A percentile compares a stretch with the other conserved stretches of the same genome.
Evolutionary conservation across 2,329 filamentous ascomycete species (phyloP).

Genomic region (Ploettnerulaceae sp.): DNA sequence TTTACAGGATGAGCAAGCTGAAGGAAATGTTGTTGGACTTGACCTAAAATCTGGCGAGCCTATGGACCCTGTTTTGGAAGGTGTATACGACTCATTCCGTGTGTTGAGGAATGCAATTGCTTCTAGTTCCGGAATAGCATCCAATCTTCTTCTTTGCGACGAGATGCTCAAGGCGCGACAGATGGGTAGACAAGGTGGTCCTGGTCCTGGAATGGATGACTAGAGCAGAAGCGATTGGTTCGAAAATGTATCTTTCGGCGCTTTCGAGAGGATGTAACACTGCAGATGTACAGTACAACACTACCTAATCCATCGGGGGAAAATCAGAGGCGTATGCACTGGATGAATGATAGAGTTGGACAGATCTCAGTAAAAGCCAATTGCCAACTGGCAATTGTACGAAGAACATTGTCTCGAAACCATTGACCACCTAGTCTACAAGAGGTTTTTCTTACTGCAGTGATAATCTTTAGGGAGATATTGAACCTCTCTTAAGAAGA

Average conservation of each 20-base stretch:
- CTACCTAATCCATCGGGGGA: slow-evolving; percentile 14
- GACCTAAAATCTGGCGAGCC: slow-evolving; percentile 83
- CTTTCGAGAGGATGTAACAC: slow-evolving; percentile 17
- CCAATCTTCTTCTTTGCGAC: slow-evolving; percentile 90
- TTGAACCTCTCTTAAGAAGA: too few species aligned
- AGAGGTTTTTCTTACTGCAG: too few species aligned
- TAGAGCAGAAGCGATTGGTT: slow-evolving; percentile 22
- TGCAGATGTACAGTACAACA: slow-evolving; percentile 22
- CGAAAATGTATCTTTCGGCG: slow-evolving; percentile 10
- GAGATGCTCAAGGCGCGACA: slow-evolving; percentile 96
- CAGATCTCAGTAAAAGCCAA: slow-evolving; percentile 1
- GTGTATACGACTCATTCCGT: slow-evolving; percentile 93
- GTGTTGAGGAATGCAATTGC: slow-evolving; percentile 91
- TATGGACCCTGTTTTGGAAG: slow-evolving; percentile 91
- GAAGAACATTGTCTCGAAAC: neutral
- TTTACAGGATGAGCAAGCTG: slow-evolving; percentile 77
- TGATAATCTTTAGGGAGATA: too few species aligned
- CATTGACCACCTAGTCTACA: too few species aligned
- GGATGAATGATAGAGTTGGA: slow-evolving; percentile 18
- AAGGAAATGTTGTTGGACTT: slow-evolving; percentile 82
- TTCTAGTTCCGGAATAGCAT: slow-evolving; percentile 90
- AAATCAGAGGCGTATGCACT: slow-evolving; percentile 17
- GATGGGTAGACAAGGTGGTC: slow-evolving; percentile 68
- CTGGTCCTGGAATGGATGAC: slow-evolving; percentile 60
- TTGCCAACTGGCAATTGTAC: neutral